Percentiles rank a stretch among this genome's conserved stretches.
These are phyloP conservation scores for Tuctoria greenei DNA, from an alignment of 176 grass and related monocot genomes.

Conservation along the genomic window DNA sequence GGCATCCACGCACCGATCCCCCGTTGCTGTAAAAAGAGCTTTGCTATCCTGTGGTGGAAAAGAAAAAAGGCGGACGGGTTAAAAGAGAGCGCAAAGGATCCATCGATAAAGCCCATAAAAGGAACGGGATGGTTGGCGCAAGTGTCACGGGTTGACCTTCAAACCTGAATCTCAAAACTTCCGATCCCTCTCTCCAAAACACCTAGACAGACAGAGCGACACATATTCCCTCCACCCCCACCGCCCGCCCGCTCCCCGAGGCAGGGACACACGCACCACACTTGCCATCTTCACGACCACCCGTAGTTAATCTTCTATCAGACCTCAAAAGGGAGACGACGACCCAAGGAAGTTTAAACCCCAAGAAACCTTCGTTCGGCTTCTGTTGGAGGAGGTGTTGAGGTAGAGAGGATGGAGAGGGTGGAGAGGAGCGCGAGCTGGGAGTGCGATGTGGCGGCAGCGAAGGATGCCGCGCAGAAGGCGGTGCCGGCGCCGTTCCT, in stretches of 20 bases:
- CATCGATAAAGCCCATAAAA: slow-evolving; percentile 20
- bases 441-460: slow-evolving; percentile 48
- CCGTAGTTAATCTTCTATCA: slow-evolving; percentile 26
- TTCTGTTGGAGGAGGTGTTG: neutral
- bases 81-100: slow-evolving; percentile 26
- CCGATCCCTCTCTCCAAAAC: slow-evolving; percentile 49
- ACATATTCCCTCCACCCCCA: slow-evolving; percentile 84
- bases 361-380: slow-evolving; percentile 41
- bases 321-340: neutral
- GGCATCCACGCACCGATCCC: neutral
- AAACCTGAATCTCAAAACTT: slow-evolving; percentile 69
- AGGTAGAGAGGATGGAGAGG: neutral
- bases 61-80: slow-evolving; percentile 1
- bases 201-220: slow-evolving; percentile 64
- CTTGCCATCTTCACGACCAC: slow-evolving; percentile 23
- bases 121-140: slow-evolving; percentile 27
- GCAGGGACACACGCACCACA: slow-evolving; percentile 17
- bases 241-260: slow-evolving; percentile 54
- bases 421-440: slow-evolving; percentile 80
- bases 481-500: slow-evolving; percentile 94
- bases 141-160: slow-evolving; percentile 85
- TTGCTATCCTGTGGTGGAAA: neutral
- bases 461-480: slow-evolving; percentile 68
- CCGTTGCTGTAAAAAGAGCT: slow-evolving; percentile 7
- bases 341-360: slow-evolving; percentile 34